Base-by-base conservation (phyloP, 768 basidiomycete genomes). In the Zangia roseola region DNA sequence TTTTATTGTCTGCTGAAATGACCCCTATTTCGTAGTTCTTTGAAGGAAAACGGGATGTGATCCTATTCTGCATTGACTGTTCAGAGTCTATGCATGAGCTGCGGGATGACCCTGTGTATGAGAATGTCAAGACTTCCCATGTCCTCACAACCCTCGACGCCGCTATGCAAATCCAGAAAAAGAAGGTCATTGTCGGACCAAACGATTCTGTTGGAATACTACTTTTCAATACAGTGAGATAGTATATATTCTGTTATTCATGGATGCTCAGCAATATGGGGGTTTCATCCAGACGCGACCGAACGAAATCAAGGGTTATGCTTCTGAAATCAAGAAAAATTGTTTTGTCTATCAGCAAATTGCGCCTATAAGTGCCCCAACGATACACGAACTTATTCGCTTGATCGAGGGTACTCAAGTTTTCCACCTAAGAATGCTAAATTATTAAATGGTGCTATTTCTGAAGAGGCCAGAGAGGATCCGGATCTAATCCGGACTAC, bases 21-120 rank as follows among this genome's bases (percentile, higher is more conserved):
- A 50, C 53, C 50, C 52, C 59, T 57, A 54, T 61, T 21, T 28
- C 23, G 13, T 49, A 89, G 88, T 75, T 76, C 50, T 79, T 81
- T 53, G 88, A 91, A 53, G 81, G 82, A 43, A 84, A 85, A 55
- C 80, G 81, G 52, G 93, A 97, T 59, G 89, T 93, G 26, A 86
- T 95, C 39, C 70, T 98, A n/a, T 97, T 97, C 71, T 90, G 88
- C 65, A 91, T 99, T 49, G 94, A 99, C 68, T 92, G 91, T 53
- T 95, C 94, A 0, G 74, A 80, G 45, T 90, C 91, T 10, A 97
- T 98, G 95, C 84, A 88, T 21, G 74, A 73, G 31, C 78, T 86
- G 36, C 75, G 74, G 41, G 84, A 87, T 21, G 82, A 86, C 58
- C 79, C 81, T 10, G 71, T 73, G 45, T 78, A 84, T 49, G 81